Evolutionary conservation across 2,329 filamentous ascomycete genomes (phyloP).

Genomic region (Trichoderma lentiforme): DNA sequence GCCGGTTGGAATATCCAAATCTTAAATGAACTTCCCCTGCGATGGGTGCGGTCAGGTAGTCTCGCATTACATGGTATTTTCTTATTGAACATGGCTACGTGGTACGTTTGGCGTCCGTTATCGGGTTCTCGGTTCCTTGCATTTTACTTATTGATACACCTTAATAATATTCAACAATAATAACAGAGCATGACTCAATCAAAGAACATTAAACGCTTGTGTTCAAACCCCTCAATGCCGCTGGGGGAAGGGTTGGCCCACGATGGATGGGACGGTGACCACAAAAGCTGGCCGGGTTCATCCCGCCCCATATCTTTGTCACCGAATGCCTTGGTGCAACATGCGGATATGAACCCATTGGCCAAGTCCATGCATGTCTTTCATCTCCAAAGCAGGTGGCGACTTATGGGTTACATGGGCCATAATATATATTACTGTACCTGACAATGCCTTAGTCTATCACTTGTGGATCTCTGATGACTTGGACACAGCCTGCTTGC

Average conservation of each 20-base stretch:
- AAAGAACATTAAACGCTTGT: too few relatives aligned
- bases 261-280: background rate
- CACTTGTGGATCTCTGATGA: background rate
- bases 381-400: background rate
- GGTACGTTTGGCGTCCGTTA: background rate
- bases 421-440: background rate
- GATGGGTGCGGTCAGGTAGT: rapidly evolving
- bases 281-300: too few relatives aligned
- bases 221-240: too few relatives aligned
- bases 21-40: background rate
- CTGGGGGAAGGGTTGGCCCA: background rate
- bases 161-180: background rate
- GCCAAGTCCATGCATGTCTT: background rate
- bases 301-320: background rate
- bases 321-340: background rate
- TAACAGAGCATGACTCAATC: too few relatives aligned
- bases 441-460: background rate
- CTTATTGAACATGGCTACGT: background rate
- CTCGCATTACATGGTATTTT: background rate
- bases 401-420: background rate
- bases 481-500: background rate
- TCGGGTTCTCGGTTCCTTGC: background rate
- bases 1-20: too few relatives aligned
- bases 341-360: background rate
- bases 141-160: background rate